Evolutionary conservation across 768 basidiomycete genomes (phyloP), one percentile per base, ranked within the genome.

Genomic region (Tulasnella sp.): DNA sequence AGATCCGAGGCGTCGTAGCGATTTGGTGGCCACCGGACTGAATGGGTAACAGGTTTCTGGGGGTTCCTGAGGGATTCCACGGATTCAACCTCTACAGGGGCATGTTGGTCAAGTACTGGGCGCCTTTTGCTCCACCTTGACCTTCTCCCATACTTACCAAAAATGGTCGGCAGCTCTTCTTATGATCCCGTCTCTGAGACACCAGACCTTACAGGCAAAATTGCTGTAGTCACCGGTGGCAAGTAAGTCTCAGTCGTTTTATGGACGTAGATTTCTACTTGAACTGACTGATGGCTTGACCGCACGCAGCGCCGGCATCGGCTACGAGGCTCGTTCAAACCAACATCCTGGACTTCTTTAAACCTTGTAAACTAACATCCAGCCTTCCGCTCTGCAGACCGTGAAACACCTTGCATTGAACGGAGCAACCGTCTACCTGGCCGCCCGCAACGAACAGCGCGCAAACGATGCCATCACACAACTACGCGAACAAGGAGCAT

Each of bases 151-250:
- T n/a, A n/a, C 41, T 43, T 19, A 43, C 26, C 26, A 27, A 5
- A 48, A 5, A 48, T 48, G 45, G 7, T 19, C 10, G 10, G 45
- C 19, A 27, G 26, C 45, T 19, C 56, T 1, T 27, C 56, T 13
- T 59, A 69, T 45, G 64, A 72, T 54, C 68, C 71, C 1, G 68
- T 68, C 19, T 68, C 65, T 15, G 78, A 80, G 56, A 69, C 79
- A 15, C 70, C 73, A n/a, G 74, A 79, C 65, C 68, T 79, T 3
- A 70, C 66, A 0, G 77, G 76, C 19, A 77, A 75, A 60, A 75
- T 78, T 2, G 75, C 71, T 0, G 65, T 81, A 19, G 76, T 80
- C 29, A 78, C 77, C 0, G 80, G 80, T 10, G 78, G 77, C 56
- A 77, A 74, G 76, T 76, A 49, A 50, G 56, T 38, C 48, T 38